Evolutionary conservation across 176 grass and related monocot genomes (phyloP), one percentile per base, ranked within the genome.

Genomic region (Lolium rigidum): DNA sequence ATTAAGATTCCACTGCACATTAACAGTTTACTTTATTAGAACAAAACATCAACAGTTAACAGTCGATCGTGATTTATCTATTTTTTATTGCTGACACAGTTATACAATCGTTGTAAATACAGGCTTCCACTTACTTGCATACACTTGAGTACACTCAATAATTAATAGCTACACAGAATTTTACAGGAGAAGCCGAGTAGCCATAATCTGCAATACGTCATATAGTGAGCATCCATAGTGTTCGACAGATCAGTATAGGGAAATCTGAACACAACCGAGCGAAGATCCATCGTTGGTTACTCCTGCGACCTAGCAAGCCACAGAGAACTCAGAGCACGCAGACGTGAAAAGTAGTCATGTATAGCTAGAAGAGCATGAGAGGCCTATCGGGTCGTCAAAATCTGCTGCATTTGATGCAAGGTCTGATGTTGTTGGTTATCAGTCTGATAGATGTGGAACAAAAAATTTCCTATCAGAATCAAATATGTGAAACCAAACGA

Each of bases 221-320:
- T 74, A 16, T 16, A 18, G 63, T 26, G 41, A 60, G 50, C 2
- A 5, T 3, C 2, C 17, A 57, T 75, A 6, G 17, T 14, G n/a
- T 76, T 70, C 18, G 10, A 43, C 51, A 35, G 4, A n/a, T 49
- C 71, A 82, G 64, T 55, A 64, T 58, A 25, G 46, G 54, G 49
- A 26, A 84, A 80, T 84, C 16, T 5, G 50, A 77, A 59, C n/a
- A 28, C 26, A 28, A 41, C 18, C 37, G 1, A 6, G 17, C 4
- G 31, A 78, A 1, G 44, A 71, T 22, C 17, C 5, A 73, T 26
- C 15, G 11, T 60, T 43, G 43, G 65, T 81, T 80, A 94, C 41
- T 94, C 92, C 1, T 81, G 60, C 14, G 89, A 87, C 54, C 92
- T 86, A 37, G 92, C 92, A 31, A 94, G 90, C 92, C 92, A 94